These are phyloP conservation scores for Laguncularia racemosa DNA, from an alignment of 345 rosid species.

Conservation along the genomic window DNA sequence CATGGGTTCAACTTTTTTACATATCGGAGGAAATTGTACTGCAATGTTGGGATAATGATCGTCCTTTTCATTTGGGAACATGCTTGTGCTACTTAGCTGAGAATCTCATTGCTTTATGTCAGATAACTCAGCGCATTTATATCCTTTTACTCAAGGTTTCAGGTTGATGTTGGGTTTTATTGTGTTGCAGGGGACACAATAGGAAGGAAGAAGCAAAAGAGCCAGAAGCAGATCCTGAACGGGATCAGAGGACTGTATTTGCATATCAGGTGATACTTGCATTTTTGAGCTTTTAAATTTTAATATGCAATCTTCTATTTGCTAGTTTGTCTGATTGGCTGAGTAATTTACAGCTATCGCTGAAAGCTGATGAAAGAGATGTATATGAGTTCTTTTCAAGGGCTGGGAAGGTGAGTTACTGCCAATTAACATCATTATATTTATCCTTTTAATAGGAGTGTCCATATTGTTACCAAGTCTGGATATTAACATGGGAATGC, in stretches of 20 bases:
- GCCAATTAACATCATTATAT: background rate
- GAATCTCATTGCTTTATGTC: too few species aligned
- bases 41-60: constrained; percentile 27
- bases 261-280: constrained; percentile 73
- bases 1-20: constrained; percentile 52
- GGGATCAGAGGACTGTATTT: constrained; percentile 98
- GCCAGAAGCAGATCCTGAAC: constrained; percentile 96
- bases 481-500: too few species aligned
- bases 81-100: too few species aligned
- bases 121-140: too few species aligned
- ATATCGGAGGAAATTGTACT: constrained; percentile 38
- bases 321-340: too few species aligned
- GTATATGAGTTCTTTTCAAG: constrained; percentile 89
- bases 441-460: background rate
- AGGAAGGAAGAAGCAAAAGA: constrained; percentile 72
- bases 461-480: too few species aligned
- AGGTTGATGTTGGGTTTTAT: constrained; percentile 11
- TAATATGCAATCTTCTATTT: too few species aligned
- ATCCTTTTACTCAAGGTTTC: background rate
- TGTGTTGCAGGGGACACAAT: constrained; percentile 53
- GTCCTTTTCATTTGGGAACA: background rate
- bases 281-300: background rate
- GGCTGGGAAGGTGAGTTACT: constrained; percentile 86
- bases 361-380: constrained; percentile 95
- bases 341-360: constrained; percentile 45